Conservation (phyloP, 371 early-diverging fungal genomes). For the Rhizomucor miehei region DNA sequence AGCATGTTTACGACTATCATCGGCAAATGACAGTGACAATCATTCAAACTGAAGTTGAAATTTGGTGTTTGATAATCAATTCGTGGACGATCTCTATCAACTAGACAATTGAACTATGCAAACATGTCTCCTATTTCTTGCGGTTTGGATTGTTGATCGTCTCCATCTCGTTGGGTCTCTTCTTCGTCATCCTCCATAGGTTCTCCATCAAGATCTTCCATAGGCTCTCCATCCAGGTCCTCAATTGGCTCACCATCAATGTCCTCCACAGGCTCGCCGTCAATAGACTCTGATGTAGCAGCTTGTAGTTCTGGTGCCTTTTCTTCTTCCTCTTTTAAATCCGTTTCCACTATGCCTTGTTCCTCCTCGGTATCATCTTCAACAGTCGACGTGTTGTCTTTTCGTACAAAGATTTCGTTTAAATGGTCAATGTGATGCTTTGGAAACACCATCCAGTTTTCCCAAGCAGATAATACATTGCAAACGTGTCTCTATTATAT, state of each 20-base stretch:
- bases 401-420: conserved; percentile 34
- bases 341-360: background rate
- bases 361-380: conserved; percentile 3
- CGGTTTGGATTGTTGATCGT: conserved; percentile 1
- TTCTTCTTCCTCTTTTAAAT: background rate
- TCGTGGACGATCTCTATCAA: too few relatives aligned
- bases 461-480: conserved; percentile 77
- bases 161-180: background rate
- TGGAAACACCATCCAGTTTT: conserved; percentile 86
- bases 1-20: too few relatives aligned
- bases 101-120: conserved; percentile 1
- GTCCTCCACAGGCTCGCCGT: conserved; percentile 46
- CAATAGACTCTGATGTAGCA: conserved; percentile 12
- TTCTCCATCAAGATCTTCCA: conserved; percentile 25
- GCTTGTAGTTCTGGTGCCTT: conserved; percentile 10
- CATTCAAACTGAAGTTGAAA: too few relatives aligned
- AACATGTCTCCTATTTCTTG: conserved; percentile 14
- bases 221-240: conserved; percentile 28
- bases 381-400: conserved; percentile 7
- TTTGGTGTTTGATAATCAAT: too few relatives aligned
- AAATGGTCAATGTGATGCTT: conserved; percentile 60
- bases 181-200: conserved; percentile 7
- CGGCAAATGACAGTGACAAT: too few relatives aligned
- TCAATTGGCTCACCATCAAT: conserved; percentile 38
- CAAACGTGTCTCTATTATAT: conserved; percentile 52